These are phyloP conservation scores for Paraphoma chrysanthemicola DNA, from an alignment of 2,329 filamentous ascomycete species.

Conservation along the genomic window DNA sequence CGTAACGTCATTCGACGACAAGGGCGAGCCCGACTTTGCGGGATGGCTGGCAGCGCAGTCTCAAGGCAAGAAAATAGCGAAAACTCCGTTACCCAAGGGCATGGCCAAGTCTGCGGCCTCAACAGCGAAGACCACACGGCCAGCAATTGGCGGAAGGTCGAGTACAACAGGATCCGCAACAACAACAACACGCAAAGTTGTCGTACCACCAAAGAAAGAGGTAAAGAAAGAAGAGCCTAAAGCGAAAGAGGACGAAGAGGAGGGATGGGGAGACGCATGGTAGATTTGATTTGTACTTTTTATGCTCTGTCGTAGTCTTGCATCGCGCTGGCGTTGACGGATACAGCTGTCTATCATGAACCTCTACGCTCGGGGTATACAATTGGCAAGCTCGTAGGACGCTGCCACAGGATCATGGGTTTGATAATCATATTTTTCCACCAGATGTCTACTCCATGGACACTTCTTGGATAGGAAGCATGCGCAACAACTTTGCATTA, in stretches of 20 bases:
- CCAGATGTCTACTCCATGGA: background rate
- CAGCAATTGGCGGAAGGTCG: constrained; percentile 36
- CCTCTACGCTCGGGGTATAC: too few species aligned
- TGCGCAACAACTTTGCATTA: background rate
- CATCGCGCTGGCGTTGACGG: constrained; percentile 28
- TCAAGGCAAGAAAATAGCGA: constrained; percentile 68
- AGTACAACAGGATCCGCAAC: constrained; percentile 33
- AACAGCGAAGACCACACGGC: constrained; percentile 42
- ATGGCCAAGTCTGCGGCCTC: constrained; percentile 65
- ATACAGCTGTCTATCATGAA: background rate
- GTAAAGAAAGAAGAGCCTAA: constrained; percentile 44
- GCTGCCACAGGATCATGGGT: too few species aligned
- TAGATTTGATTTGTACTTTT: constrained; percentile 4
- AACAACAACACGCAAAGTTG: constrained; percentile 36
- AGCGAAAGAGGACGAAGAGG: constrained; percentile 50
- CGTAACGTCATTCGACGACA: constrained; percentile 73
- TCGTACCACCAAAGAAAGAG: constrained; percentile 38
- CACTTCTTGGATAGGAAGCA: background rate
- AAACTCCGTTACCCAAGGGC: constrained; percentile 83
- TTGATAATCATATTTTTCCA: too few species aligned
- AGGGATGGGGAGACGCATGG: constrained; percentile 50
- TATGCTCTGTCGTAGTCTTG: background rate
- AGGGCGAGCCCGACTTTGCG: constrained; percentile 91
- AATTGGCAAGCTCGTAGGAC: too few species aligned
- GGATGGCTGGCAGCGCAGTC: constrained; percentile 92